Conservation (phyloP, 257 asterid genomes). For the Leptodermis oblonga region DNA sequence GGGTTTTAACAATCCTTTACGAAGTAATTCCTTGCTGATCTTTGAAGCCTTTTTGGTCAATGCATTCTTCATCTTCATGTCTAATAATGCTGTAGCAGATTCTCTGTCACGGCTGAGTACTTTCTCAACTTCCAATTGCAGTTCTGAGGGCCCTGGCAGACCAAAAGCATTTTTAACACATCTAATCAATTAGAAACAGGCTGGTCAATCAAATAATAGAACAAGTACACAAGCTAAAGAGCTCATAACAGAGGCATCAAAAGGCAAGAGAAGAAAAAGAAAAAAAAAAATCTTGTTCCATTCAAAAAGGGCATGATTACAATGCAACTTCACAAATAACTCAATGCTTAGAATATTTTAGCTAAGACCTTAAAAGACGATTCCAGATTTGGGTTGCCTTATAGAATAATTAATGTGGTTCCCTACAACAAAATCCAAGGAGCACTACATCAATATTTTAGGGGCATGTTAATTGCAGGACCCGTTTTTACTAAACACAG, state of each 20-base stretch:
- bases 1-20: constrained; percentile 71
- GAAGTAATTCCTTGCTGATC: constrained; percentile 77
- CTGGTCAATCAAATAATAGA: not conserved
- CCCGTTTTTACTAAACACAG: too few species aligned
- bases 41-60: constrained; percentile 73
- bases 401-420: too few species aligned
- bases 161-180: constrained; percentile 17
- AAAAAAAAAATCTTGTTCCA: not conserved
- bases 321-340: not conserved
- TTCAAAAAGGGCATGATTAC: not conserved
- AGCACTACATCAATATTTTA: not conserved
- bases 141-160: constrained; percentile 74
- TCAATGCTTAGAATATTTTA: not conserved
- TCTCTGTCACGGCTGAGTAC: constrained; percentile 64
- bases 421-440: not conserved
- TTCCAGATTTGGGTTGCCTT: not conserved
- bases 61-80: constrained; percentile 93
- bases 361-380: not conserved
- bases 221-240: not conserved
- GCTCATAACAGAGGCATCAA: not conserved
- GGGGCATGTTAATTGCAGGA: too few species aligned
- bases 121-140: constrained; percentile 90
- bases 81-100: constrained; percentile 74
- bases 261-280: not conserved
- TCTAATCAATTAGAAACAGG: not conserved